Conservation (phyloP, 106 monocot genomes). For the Allium fistulosum region DNA sequence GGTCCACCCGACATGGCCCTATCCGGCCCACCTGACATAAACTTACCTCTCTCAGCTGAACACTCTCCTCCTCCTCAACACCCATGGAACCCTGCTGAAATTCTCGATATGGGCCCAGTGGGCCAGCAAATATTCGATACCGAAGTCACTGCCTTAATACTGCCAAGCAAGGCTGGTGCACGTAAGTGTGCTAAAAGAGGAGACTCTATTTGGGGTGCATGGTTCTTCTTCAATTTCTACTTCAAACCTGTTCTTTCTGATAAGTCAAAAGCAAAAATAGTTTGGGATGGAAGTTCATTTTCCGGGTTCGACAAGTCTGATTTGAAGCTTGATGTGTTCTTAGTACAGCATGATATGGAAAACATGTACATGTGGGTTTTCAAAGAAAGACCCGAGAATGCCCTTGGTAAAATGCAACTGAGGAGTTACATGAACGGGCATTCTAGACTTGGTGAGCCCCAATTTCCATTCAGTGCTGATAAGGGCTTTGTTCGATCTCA, state of each 20-base stretch:
- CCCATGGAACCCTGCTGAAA: slow-evolving; percentile 33
- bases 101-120: slow-evolving; percentile 32
- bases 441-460: slow-evolving; percentile 44
- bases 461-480: slow-evolving; percentile 49
- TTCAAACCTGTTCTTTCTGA: slow-evolving; percentile 38
- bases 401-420: slow-evolving; percentile 50
- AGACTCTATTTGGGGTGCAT: slow-evolving; percentile 57
- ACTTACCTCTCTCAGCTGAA: slow-evolving; percentile 34
- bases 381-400: slow-evolving; percentile 50
- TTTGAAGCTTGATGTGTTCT: slow-evolving; percentile 38
- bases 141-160: slow-evolving; percentile 13
- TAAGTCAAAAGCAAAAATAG: slow-evolving; percentile 39
- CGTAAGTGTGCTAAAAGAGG: slow-evolving; percentile 40
- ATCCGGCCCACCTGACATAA: slow-evolving; percentile 38
- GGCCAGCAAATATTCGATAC: slow-evolving; percentile 35
- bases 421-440: slow-evolving; percentile 64
- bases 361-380: slow-evolving; percentile 70
- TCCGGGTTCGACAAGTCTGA: slow-evolving; percentile 43
- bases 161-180: slow-evolving; percentile 24
- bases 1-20: slow-evolving; percentile 40
- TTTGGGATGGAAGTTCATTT: slow-evolving; percentile 30
- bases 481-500: slow-evolving; percentile 54
- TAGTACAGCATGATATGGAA: slow-evolving; percentile 63
- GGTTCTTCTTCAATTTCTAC: slow-evolving; percentile 69
- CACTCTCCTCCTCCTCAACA: slow-evolving; percentile 24